A percentile compares a stretch with the other conserved stretches of the same genome.
These are phyloP conservation scores for Pueraria montana DNA, from an alignment of 306 rosid genomes.

Conservation along the genomic window DNA sequence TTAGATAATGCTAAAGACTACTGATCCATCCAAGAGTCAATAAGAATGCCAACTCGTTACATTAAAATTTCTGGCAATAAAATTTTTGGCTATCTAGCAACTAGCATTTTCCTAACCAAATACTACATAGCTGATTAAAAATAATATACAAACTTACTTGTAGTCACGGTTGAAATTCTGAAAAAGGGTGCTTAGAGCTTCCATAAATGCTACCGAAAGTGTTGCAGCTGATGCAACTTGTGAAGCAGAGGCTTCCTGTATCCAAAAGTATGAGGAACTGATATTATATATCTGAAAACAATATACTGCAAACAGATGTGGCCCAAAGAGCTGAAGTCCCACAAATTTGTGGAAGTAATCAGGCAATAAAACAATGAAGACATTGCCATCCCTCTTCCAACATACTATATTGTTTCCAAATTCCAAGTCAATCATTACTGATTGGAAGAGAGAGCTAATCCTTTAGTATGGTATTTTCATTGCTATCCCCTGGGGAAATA, in stretches of 20 bases:
- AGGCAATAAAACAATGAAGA: background rate
- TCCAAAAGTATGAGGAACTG: constrained; percentile 40
- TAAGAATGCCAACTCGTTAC: background rate
- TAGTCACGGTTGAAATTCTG: constrained; percentile 83
- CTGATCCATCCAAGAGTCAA: background rate
- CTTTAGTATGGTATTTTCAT: background rate
- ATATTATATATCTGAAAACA: constrained; percentile 39
- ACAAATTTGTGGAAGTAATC: constrained; percentile 21
- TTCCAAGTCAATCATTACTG: background rate
- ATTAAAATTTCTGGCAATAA: background rate
- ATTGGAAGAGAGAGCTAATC: background rate
- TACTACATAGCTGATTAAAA: constrained; percentile 9
- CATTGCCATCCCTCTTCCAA: background rate
- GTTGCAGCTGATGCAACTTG: constrained; percentile 96
- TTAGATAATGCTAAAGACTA: background rate
- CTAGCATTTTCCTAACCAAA: background rate
- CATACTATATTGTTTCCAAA: background rate
- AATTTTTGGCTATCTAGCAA: background rate
- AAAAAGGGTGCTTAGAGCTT: constrained; percentile 91
- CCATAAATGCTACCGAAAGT: constrained; percentile 95
- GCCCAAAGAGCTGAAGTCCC: background rate
- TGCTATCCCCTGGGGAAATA: background rate
- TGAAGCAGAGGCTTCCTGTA: constrained; percentile 90
- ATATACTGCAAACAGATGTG: constrained; percentile 3
- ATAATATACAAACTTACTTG: constrained; percentile 65